These are phyloP conservation scores for Oryza australiensis DNA, from an alignment of 176 grass and related monocot species.

Conservation along the genomic window DNA sequence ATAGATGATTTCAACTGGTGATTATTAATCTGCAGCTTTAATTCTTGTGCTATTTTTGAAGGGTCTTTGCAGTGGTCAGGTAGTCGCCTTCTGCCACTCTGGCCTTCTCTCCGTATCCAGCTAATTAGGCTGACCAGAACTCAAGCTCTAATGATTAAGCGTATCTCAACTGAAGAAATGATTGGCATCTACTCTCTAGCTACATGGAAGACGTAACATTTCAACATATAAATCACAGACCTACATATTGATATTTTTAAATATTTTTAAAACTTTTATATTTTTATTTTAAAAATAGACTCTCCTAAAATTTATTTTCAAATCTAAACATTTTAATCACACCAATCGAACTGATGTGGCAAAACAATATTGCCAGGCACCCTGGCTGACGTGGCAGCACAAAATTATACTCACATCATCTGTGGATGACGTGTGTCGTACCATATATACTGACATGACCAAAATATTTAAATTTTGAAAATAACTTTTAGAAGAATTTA, in stretches of 20 bases:
- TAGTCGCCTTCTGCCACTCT: neutral
- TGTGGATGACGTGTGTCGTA: too few relatives aligned
- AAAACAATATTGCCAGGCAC: too few relatives aligned
- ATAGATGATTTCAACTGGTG: neutral
- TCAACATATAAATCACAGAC: neutral
- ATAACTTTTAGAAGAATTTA: too few relatives aligned
- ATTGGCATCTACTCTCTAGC: neutral
- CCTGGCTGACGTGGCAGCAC: too few relatives aligned
- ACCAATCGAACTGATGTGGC: too few relatives aligned
- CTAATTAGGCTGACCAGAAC: slow-evolving; percentile 7
- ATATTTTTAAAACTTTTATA: too few relatives aligned
- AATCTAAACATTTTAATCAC: too few relatives aligned
- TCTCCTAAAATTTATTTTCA: too few relatives aligned
- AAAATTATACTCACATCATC: too few relatives aligned
- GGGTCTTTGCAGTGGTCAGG: neutral
- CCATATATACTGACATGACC: too few relatives aligned
- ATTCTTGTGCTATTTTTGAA: neutral
- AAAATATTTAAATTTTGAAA: too few relatives aligned
- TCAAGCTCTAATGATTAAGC: neutral
- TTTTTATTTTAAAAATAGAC: too few relatives aligned
- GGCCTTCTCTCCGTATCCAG: neutral
- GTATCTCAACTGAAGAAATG: neutral
- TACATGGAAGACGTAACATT: neutral
- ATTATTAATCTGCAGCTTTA: neutral
- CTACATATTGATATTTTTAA: neutral